Percentiles rank a stretch among this genome's conserved stretches.
phyloP scores from a whole-genome alignment of 2,329 filamentous ascomycete genomes.

The Aureobasidium vineae region DNA sequence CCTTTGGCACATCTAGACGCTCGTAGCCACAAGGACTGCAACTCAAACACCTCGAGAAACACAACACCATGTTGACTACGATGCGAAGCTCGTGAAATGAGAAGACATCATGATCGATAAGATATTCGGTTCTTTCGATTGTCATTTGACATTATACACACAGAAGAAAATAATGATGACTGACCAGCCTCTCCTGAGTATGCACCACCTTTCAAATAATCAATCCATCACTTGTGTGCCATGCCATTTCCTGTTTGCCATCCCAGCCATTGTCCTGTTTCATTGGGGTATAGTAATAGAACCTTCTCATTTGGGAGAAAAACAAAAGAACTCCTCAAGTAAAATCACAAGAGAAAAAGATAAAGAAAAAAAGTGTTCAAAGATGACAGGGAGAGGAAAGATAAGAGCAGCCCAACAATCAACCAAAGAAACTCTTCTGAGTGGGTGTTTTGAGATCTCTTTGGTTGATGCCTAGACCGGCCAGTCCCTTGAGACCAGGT shows the following conservation, averaged over 20 bases:
- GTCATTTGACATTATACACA: constrained; percentile 22
- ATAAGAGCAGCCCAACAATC: neutral
- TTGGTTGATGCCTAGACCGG: constrained; percentile 21
- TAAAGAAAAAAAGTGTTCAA: neutral
- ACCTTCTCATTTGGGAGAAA: neutral
- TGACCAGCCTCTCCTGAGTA: neutral
- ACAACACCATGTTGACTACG: too few species aligned
- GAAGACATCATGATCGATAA: too few species aligned
- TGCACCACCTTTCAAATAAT: neutral
- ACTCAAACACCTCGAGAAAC: too few species aligned
- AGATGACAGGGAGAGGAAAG: neutral
- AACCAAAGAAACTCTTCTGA: constrained; percentile 26
- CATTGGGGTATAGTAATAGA: neutral
- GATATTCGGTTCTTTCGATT: neutral
- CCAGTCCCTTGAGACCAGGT: neutral
- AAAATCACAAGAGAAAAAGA: neutral
- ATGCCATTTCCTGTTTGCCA: neutral
- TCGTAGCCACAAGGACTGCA: too few species aligned
- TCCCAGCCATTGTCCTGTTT: neutral
- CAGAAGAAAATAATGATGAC: neutral
- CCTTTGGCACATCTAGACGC: too few species aligned
- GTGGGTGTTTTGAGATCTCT: constrained; percentile 24
- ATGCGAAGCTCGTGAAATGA: too few species aligned
- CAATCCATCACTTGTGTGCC: neutral
- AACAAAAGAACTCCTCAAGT: neutral